These are phyloP conservation scores for Metschnikowia henanensis DNA, from an alignment of 805 yeast genomes.

Conservation along the genomic window DNA sequence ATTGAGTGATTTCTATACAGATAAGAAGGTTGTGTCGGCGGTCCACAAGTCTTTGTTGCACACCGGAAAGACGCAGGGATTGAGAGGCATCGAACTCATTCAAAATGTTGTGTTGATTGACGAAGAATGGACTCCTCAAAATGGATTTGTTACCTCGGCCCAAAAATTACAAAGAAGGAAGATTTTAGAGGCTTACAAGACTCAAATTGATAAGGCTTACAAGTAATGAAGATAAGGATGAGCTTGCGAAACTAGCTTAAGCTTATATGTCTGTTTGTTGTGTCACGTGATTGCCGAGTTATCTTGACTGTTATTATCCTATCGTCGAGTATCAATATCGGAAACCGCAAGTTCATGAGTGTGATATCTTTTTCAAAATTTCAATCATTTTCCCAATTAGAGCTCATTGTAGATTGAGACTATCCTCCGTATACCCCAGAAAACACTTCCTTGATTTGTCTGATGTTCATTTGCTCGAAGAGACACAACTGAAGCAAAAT, in stretches of 20 bases:
- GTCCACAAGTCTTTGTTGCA: conserved; percentile 60
- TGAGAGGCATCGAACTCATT: conserved; percentile 82
- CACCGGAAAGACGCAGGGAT: conserved; percentile 80
- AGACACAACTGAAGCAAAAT: conserved; percentile 58
- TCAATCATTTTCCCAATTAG: neutral
- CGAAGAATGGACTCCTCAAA: conserved; percentile 98
- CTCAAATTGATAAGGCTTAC: conserved; percentile 68
- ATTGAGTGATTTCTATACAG: conserved; percentile 50
- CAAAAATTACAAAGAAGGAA: conserved; percentile 94
- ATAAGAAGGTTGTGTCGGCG: conserved; percentile 53
- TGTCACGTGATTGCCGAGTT: too few relatives aligned
- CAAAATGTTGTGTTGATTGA: conserved; percentile 76
- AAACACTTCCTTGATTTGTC: conserved; percentile 46
- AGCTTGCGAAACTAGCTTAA: too few relatives aligned
- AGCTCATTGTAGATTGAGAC: too few relatives aligned
- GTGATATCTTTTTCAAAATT: too few relatives aligned
- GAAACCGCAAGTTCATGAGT: too few relatives aligned
- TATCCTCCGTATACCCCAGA: conserved; percentile 44
- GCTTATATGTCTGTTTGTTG: too few relatives aligned
- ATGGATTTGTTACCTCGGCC: conserved; percentile 91
- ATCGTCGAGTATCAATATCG: too few relatives aligned
- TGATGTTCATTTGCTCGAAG: conserved; percentile 36
- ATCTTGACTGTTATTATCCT: too few relatives aligned
- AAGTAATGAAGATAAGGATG: neutral
- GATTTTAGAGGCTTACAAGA: conserved; percentile 69